Evolutionary conservation across 2,329 filamentous ascomycete genomes (phyloP).

Genomic region (Aspergillus sp.): DNA sequence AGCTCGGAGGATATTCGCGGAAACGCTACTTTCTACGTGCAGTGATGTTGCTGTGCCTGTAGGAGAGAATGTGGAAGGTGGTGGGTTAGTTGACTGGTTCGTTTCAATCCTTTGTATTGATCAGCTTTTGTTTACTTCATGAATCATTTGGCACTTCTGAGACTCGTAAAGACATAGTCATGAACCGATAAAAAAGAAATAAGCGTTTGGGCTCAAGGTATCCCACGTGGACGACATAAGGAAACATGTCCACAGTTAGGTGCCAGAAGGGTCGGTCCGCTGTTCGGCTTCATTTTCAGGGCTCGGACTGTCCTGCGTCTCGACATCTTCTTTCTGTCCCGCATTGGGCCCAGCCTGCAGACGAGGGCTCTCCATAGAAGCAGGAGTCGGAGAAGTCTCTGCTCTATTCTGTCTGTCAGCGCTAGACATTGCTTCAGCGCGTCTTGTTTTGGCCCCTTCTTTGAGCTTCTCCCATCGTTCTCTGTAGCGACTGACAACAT

Average conservation of each 20-base stretch:
- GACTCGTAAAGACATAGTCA: too few relatives aligned
- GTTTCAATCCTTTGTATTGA: too few relatives aligned
- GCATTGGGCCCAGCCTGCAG: neutral
- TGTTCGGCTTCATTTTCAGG: neutral
- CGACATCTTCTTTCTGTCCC: neutral
- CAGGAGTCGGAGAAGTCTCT: neutral
- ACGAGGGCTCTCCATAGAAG: neutral
- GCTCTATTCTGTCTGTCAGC: slow-evolving; percentile 1
- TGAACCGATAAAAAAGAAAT: too few relatives aligned
- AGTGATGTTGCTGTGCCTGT: slow-evolving; percentile 2
- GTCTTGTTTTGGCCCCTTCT: slow-evolving; percentile 54
- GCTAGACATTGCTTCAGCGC: slow-evolving; percentile 24
- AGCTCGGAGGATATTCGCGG: slow-evolving; percentile 39
- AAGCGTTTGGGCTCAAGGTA: too few relatives aligned
- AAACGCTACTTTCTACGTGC: slow-evolving; percentile 31
- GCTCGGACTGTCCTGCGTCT: neutral
- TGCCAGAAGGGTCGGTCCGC: too few relatives aligned
- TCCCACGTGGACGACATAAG: too few relatives aligned
- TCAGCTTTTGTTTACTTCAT: too few relatives aligned
- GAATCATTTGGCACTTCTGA: too few relatives aligned
- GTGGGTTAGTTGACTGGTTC: neutral
- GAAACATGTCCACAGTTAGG: too few relatives aligned
- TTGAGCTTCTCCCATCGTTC: slow-evolving; percentile 69
- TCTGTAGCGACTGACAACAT: slow-evolving; percentile 55
- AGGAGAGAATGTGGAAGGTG: neutral